Percentiles rank a stretch among this genome's conserved stretches.
Conservation (phyloP, 768 basidiomycete species). For the Mycena capillaripes region DNA sequence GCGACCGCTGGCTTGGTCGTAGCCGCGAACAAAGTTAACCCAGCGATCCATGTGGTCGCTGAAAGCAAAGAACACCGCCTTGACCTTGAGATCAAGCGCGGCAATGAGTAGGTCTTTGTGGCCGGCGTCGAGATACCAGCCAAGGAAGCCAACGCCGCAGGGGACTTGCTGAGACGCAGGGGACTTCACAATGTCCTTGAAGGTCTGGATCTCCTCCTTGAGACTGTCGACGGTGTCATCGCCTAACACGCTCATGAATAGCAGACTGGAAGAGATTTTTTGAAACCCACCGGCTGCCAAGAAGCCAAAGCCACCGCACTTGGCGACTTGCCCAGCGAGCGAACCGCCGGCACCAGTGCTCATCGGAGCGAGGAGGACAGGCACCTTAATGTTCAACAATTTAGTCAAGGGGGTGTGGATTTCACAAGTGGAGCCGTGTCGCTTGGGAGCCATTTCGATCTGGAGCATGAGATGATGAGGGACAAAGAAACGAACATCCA, state of each 20-base stretch:
- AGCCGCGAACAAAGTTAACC: background rate
- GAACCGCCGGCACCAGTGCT: constrained; percentile 3
- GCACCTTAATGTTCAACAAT: background rate
- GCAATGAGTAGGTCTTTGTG: no score
- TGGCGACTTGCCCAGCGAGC: constrained; percentile 1
- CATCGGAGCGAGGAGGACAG: no score
- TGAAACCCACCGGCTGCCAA: background rate
- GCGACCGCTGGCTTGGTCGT: background rate
- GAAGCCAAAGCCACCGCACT: background rate
- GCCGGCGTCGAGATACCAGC: no score
- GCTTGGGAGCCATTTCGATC: background rate
- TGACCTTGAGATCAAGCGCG: no score
- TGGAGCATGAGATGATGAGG: background rate
- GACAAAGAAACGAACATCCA: background rate
- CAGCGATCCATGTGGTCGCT: constrained; percentile 14
- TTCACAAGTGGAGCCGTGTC: background rate
- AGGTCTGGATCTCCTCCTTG: constrained; percentile 8
- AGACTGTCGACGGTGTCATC: constrained; percentile 17
- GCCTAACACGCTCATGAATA: background rate
- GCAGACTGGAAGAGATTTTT: background rate
- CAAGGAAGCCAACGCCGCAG: background rate
- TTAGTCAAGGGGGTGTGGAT: constrained; percentile 6
- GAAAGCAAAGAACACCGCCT: no score
- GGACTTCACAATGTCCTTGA: constrained; percentile 5
- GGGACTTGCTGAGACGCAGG: background rate